Base-by-base conservation (phyloP, 2,329 filamentous ascomycete genomes). In the Hypocrella siamensis region DNA sequence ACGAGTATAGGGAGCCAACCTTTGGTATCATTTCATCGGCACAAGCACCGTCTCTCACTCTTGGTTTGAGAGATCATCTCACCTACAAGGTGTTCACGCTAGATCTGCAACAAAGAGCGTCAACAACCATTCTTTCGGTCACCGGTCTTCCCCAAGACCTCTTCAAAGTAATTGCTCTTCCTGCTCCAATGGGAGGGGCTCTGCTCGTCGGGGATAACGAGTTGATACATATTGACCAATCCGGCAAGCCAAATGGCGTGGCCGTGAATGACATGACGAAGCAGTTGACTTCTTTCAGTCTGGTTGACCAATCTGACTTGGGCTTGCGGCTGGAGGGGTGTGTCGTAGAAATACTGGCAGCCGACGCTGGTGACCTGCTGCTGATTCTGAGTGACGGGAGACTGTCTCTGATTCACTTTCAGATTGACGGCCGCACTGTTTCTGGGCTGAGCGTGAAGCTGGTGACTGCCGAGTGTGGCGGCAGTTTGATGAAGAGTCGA, bases 1-100 rank as follows among this genome's bases (percentile, higher is more conserved):
- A 96, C 65, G 88, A 96, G 60, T 98, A 98, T 56, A 78, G 90
- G 53, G 90, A 96, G 56, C 88, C 90, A 10, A 98, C 90, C 0
- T 93, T 98, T 58, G 90, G 88, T 35, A 86, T 98, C 38, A 65
- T 98, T 26, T 90, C 84, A 29, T 82, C 86, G 2, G 76, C 75
- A 32, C 62, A 73, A 40, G 66, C 76, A 22, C 73, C 78, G 11
- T 86, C 85, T n/a, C 65, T 68, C 34, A 77, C 82, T 3, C 62
- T 96, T 32, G 80, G 85, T 46, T 72, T 84, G 40, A 90, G 79
- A 47, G 90, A 98, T 50, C 73, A 82, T 43, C 63, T 93, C 30
- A 79, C 76, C 14, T 98, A 94, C 58, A 85, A 85, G 48, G 88
- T 98, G 38, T 93, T 94, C 48, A 94, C 90, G 0, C 64, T 98